phyloP scores from a whole-genome alignment of 2,329 filamentous ascomycete genomes.

The Trichophyton simii region DNA sequence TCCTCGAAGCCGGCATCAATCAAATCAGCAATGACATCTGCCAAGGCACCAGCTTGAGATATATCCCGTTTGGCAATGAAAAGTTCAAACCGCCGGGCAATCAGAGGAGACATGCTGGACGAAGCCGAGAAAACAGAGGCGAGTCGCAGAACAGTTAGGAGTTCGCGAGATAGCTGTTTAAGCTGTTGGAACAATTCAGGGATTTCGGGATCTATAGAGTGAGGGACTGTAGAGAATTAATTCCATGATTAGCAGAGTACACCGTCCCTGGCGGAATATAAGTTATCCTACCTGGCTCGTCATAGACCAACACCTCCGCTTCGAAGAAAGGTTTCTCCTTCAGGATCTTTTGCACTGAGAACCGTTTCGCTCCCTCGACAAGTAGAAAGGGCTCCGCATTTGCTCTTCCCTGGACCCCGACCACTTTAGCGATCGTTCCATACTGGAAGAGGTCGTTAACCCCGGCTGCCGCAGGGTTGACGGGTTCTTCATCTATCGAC shows the following conservation, averaged over 20 bases:
- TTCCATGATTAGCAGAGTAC: not conserved
- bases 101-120: constrained; percentile 62
- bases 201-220: constrained; percentile 49
- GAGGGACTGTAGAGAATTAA: constrained; percentile 19
- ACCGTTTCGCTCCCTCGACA: constrained; percentile 71
- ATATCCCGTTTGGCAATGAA: constrained; percentile 76
- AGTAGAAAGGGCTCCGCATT: constrained; percentile 68
- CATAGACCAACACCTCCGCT: constrained; percentile 58
- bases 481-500: constrained; percentile 33
- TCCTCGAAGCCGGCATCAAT: constrained; percentile 81
- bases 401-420: constrained; percentile 62
- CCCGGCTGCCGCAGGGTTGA: constrained; percentile 48
- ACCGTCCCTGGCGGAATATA: not conserved
- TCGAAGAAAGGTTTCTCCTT: constrained; percentile 80
- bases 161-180: constrained; percentile 72
- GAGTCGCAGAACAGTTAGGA: constrained; percentile 71
- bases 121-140: constrained; percentile 70
- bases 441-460: constrained; percentile 68
- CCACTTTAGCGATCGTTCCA: constrained; percentile 68
- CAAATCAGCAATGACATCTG: constrained; percentile 94
- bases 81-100: constrained; percentile 73
- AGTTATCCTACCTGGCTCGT: constrained; percentile 51
- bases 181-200: constrained; percentile 64
- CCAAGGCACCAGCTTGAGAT: constrained; percentile 68
- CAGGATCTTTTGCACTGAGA: constrained; percentile 60